These are phyloP conservation scores for Uromyces viciae-fabae DNA, from an alignment of 1,284 basidiomycete genomes.

Conservation along the genomic window DNA sequence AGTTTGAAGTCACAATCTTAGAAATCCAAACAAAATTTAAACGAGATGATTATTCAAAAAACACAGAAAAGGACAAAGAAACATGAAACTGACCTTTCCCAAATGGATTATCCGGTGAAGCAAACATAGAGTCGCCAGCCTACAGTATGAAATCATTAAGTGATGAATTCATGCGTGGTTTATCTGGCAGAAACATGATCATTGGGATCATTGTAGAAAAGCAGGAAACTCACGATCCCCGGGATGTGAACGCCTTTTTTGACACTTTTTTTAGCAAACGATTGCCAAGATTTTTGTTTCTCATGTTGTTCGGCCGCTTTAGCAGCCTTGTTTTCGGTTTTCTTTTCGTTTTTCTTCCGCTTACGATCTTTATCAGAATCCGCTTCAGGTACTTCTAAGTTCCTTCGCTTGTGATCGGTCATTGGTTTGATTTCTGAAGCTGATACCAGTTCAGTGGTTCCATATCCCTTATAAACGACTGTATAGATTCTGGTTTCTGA, in stretches of 20 bases:
- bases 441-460: conserved; percentile 84
- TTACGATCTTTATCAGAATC: conserved; percentile 58
- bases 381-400: conserved; percentile 44
- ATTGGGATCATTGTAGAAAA: neutral
- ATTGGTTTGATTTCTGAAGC: conserved; percentile 56
- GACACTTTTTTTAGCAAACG: conserved; percentile 92
- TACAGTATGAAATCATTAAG: neutral
- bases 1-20: neutral
- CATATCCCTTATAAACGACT: conserved; percentile 91
- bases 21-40: neutral
- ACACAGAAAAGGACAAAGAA: neutral
- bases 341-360: conserved; percentile 96
- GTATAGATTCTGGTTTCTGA: conserved; percentile 80
- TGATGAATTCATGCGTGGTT: neutral
- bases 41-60: neutral
- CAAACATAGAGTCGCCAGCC: conserved; percentile 66
- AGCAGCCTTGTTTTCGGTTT: conserved; percentile 74
- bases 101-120: conserved; percentile 87
- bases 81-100: conserved; percentile 65
- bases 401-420: conserved; percentile 50
- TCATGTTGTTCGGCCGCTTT: conserved; percentile 83
- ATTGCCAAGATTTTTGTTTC: conserved; percentile 92
- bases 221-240: conserved; percentile 62
- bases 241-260: conserved; percentile 90
- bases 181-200: neutral